Base-by-base conservation (phyloP, 2,329 filamentous ascomycete genomes). In the Chlorencoelia australis region DNA sequence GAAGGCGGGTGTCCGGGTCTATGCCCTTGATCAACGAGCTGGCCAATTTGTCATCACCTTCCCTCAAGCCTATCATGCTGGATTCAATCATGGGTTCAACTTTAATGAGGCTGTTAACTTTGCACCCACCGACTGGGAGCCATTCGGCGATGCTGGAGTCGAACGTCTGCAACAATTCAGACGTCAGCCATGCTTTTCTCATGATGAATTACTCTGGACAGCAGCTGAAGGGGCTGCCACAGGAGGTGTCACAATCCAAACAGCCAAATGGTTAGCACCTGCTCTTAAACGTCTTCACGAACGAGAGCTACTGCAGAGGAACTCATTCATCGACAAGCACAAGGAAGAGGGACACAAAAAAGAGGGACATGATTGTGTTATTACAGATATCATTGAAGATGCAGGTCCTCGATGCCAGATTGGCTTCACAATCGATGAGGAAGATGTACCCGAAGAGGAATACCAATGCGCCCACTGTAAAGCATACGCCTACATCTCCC, bases 81-180 rank as follows among this genome's bases (percentile, higher is more conserved):
- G 91, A 0, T 98, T 98, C 64, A 98, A 98, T 52, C 91, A 98
- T 52, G 91, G 83, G 0, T 98, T 98, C 66, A 98, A 98, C 56
- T 94, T 95, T 61, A 98, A 98, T 50, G 91, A 98, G 59, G 91
- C 91, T 4, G 91, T 98, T 49, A 98, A 98, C 56, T 98, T 98
- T 61, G 91, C 91, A 0, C 91, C 91, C 0, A 71, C 68, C 18
- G 91, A 98, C 51, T 98, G 91, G 91, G 91, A 98, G 53, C 86
- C 87, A 0, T 93, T 79, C 55, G 91, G 91, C 2, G 78, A 89
- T 37, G 72, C 79, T 18, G 88, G 91, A 1, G 88, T 96, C 1
- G 79, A 89, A 51, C 73, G 89, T 46, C 67, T 96, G 19, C 85
- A 91, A 50, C 73, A 80, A 33, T 98, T 95, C 58, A 74, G 89